A percentile compares a stretch with the other conserved stretches of the same genome.
These are phyloP conservation scores for Podospora fimiseda DNA, from an alignment of 495 filamentous ascomycete genomes.

Conservation along the genomic window DNA sequence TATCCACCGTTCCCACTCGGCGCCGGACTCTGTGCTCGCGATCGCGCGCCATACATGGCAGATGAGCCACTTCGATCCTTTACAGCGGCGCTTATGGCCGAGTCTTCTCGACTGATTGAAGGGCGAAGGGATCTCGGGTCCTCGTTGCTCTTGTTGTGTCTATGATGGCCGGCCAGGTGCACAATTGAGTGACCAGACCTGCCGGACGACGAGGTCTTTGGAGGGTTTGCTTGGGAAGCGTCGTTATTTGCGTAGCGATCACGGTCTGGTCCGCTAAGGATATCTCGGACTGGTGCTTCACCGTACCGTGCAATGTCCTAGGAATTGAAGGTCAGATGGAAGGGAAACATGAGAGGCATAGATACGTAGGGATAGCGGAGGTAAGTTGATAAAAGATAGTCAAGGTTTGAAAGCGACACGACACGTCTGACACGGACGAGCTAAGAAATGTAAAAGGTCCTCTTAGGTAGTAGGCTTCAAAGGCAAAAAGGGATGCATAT, in stretches of 20 bases:
- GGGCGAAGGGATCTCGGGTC: conserved; percentile 60
- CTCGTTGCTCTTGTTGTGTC: conserved; percentile 71
- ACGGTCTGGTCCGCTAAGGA: conserved; percentile 61
- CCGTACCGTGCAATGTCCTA: conserved; percentile 76
- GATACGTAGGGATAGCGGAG: neutral
- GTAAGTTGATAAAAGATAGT: neutral
- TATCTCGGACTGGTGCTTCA: conserved; percentile 72
- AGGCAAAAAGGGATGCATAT: neutral
- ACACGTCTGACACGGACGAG: neutral
- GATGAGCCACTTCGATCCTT: conserved; percentile 42
- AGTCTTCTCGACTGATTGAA: conserved; percentile 63
- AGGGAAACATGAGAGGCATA: neutral
- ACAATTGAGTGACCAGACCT: conserved; percentile 47
- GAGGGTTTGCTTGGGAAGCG: conserved; percentile 28
- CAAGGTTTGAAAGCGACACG: no score
- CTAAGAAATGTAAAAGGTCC: neutral
- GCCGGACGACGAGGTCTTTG: conserved; percentile 47
- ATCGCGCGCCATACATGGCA: conserved; percentile 30
- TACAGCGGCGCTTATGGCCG: conserved; percentile 42
- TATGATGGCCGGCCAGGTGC: conserved; percentile 60
- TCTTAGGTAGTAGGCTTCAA: neutral
- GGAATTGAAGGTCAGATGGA: conserved; percentile 10
- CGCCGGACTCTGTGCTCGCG: conserved; percentile 68
- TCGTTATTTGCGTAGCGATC: conserved; percentile 54
- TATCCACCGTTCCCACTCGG: conserved; percentile 58